A percentile compares a stretch with the other conserved stretches of the same genome.
phyloP scores from a whole-genome alignment of 257 asterid species.

The Apocynum venetum region DNA sequence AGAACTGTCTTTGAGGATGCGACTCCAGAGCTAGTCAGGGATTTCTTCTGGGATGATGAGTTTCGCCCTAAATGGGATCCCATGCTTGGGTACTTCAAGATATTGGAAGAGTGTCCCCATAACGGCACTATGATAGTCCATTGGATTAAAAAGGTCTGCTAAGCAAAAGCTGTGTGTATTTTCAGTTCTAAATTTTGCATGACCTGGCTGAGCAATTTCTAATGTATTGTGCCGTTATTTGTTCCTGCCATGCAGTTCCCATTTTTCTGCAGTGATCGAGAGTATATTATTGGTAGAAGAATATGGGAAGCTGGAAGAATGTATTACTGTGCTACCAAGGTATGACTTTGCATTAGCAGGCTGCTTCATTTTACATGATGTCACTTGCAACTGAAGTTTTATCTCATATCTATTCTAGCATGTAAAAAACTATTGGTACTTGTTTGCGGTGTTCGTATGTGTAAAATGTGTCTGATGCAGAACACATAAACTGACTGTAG shows the following conservation, averaged over 20 bases:
- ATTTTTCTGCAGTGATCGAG: constrained; percentile 88
- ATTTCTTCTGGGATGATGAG: constrained; percentile 98
- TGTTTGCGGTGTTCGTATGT: not conserved
- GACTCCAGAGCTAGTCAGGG: constrained; percentile 78
- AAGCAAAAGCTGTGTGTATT: constrained; percentile 1
- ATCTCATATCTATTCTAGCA: not conserved
- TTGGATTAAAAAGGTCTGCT: constrained; percentile 85
- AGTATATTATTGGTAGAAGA: constrained; percentile 72
- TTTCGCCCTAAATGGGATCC: constrained; percentile 85
- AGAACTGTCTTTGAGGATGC: constrained; percentile 88
- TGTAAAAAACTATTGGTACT: not conserved
- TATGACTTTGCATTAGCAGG: constrained; percentile 10
- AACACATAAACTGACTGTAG: constrained; percentile 38
- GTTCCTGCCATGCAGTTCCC: constrained; percentile 63
- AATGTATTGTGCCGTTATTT: constrained; percentile 10
- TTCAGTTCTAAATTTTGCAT: constrained; percentile 3
- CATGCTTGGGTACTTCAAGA: constrained; percentile 67
- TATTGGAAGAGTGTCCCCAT: constrained; percentile 60
- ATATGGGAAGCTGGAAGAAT: constrained; percentile 73
- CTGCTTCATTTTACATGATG: not conserved
- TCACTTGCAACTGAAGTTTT: not conserved
- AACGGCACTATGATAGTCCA: constrained; percentile 75
- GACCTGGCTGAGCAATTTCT: constrained; percentile 16
- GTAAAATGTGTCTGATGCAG: not conserved
- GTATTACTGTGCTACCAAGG: constrained; percentile 72